A percentile compares a stretch with the other conserved stretches of the same genome.
Conservation (phyloP, 495 filamentous ascomycete species). For the Echria macrotheca region DNA sequence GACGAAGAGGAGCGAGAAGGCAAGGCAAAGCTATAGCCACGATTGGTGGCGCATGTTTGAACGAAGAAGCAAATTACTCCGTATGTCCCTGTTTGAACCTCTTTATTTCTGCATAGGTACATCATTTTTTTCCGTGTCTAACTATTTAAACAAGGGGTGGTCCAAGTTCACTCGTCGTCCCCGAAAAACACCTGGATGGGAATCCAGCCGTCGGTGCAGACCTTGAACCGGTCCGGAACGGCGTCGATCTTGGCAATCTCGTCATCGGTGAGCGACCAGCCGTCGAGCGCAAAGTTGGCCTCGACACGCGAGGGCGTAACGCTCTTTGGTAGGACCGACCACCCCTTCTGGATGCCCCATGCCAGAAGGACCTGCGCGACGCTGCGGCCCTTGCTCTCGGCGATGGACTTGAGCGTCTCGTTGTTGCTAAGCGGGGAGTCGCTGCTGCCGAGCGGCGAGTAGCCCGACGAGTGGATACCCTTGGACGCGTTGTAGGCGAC, state of each 20-base stretch:
- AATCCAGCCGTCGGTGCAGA: slow-evolving; percentile 64
- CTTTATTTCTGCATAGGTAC: no score
- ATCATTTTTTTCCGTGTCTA: no score
- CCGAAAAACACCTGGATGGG: slow-evolving; percentile 82
- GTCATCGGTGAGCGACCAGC: slow-evolving; percentile 59
- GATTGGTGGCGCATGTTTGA: no score
- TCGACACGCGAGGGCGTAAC: slow-evolving; percentile 58
- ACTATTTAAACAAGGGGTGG: no score
- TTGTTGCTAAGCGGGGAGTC: slow-evolving; percentile 56
- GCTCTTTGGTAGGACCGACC: slow-evolving; percentile 69
- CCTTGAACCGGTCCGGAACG: slow-evolving; percentile 67
- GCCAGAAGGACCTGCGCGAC: slow-evolving; percentile 61
- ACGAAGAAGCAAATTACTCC: no score
- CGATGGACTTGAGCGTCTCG: slow-evolving; percentile 52
- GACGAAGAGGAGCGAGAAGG: no score
- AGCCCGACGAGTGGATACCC: slow-evolving; percentile 64
- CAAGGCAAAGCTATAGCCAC: slow-evolving; percentile 44
- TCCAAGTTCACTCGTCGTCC: slow-evolving; percentile 55
- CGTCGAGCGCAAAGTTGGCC: slow-evolving; percentile 57
- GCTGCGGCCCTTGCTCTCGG: slow-evolving; percentile 61
- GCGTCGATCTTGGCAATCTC: slow-evolving; percentile 58
- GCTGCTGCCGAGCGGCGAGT: slow-evolving; percentile 59
- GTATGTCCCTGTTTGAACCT: no score
- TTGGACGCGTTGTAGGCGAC: slow-evolving; percentile 64
- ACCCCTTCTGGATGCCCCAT: slow-evolving; percentile 67